These are phyloP conservation scores for Cryptococcus floricola DNA, from an alignment of 1,284 basidiomycete species.

Conservation along the genomic window DNA sequence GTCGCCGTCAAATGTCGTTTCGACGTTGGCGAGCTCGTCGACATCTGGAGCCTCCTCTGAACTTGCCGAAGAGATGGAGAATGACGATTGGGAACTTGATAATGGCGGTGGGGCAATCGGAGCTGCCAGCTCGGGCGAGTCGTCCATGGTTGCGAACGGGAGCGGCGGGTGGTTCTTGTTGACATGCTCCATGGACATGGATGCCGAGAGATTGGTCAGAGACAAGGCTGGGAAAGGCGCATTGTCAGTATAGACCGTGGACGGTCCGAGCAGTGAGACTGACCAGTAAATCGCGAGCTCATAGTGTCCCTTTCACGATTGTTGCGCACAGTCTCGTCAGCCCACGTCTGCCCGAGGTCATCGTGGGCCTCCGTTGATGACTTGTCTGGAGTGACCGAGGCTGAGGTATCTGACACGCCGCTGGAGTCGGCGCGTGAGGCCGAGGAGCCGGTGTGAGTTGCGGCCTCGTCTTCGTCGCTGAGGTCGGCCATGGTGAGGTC, in stretches of 20 bases:
- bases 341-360: conserved; percentile 15
- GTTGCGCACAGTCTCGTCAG: conserved; percentile 16
- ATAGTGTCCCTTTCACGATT: conserved; percentile 11
- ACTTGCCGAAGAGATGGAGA: neutral
- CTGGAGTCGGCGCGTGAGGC: neutral
- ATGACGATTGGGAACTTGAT: neutral
- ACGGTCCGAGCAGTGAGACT: neutral
- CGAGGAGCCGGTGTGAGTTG: neutral
- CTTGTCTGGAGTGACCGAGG: no score
- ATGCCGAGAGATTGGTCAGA: conserved; percentile 21
- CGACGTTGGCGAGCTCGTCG: neutral
- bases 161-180: conserved; percentile 4
- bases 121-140: conserved; percentile 5
- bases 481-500: conserved; percentile 11
- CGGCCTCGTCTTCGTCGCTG: conserved; percentile 16
- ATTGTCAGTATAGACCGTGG: neutral
- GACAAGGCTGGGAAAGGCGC: conserved; percentile 18
- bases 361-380: neutral
- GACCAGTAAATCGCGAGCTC: neutral
- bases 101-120: neutral
- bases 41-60: neutral
- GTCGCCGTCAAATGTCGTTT: neutral
- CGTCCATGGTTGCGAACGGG: neutral
- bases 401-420: no score
- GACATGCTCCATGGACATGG: neutral